Base-by-base conservation (phyloP, 2,329 filamentous ascomycete species). In the Cyphellophora attinorum region DNA sequence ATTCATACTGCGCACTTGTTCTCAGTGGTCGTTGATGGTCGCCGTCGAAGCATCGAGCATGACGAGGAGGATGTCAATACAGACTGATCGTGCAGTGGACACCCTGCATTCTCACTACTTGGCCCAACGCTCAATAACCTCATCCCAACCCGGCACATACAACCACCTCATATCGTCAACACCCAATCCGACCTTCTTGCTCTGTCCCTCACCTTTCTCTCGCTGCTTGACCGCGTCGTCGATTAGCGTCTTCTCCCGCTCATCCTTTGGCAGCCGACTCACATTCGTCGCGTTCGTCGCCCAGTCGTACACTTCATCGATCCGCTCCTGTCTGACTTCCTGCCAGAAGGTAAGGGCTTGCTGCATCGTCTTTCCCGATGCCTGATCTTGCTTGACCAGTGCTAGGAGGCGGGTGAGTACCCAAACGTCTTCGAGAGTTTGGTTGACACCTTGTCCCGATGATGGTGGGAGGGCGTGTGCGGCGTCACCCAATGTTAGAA, bases 401-500 rank as follows among this genome's bases (percentile, higher is more conserved):
- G 42, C 1, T n/a, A 67, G 48, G 2, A 71, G 49, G 15, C 67
- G 40, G 0, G 58, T 52, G 5, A 74, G 53, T 2, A 61, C 57
- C 38, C 70, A 61, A 0, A 59, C 60, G 50, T 76, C 72, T 48
- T 76, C 72, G 10, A 76, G 44, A 0, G 67, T 70, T 51, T 74
- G 70, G 3, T 62, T 67, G 0, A 66, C 61, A 1, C 72, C 72
- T 49, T 76, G 72, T 3, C 71, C 70, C 0, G 63, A 65, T 5
- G 64, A 67, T 1, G 72, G 62, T 3, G 68, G 64, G 39, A 75
- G 54, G 0, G 71, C 70, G 53, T 76, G 72, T 1, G 69, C 71
- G 3, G 70, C 70, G 49, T 76, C 72, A 3, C 72, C 72, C 2
- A 75, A 51, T 2, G 76, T 52, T 3, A 76, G 56, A 3, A 72